Base-by-base conservation (phyloP, 2,329 filamentous ascomycete genomes). In the Lachnellula arida region DNA sequence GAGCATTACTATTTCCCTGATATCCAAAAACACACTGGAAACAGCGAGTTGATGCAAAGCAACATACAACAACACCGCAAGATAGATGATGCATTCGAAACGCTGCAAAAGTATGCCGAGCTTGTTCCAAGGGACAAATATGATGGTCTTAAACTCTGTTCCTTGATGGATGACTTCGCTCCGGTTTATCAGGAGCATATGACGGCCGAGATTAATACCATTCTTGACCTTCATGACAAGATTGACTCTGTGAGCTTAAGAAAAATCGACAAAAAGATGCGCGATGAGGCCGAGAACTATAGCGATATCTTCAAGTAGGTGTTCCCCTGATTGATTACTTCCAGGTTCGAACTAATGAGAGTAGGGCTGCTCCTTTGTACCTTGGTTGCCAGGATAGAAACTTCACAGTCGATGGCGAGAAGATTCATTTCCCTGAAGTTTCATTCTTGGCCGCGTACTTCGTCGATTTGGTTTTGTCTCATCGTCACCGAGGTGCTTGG, bases 1-100 rank as follows among this genome's bases (percentile, higher is more conserved):
- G 72, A 74, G 49, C 55, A 46, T 0, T 55, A 64, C 46, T 70
- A 72, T 25, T 74, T 75, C 53, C 71, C 72, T 1, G 67, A 62
- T 32, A 57, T 73, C 5, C 68, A 70, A 32, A 65, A 63, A n/a
- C 59, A 70, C 19, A 66, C 65, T 7, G 63, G 65, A 6, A 60
- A 65, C 28, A 60, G 62, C 0, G 67, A 65, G 1, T 28, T 71
- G 3, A 73, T 74, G 71, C 62, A 67, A 2, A 60, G 54, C 8
- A 70, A 71, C 25, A 54, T 66, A n/a, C 59, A 67, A 17, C 68
- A 74, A 55, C 72, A 74, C 58, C 59, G 66, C 32, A 54, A 61
- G 2, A 71, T 74, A 43, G 69, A 73, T 5, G 49, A 51, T 2
- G 66, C 67, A 7, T 44, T 73, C 37, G 60, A 65, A 15, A 59